phyloP scores from a whole-genome alignment of 2,329 filamentous ascomycete genomes.

The Hymenoscyphus fructigenus region DNA sequence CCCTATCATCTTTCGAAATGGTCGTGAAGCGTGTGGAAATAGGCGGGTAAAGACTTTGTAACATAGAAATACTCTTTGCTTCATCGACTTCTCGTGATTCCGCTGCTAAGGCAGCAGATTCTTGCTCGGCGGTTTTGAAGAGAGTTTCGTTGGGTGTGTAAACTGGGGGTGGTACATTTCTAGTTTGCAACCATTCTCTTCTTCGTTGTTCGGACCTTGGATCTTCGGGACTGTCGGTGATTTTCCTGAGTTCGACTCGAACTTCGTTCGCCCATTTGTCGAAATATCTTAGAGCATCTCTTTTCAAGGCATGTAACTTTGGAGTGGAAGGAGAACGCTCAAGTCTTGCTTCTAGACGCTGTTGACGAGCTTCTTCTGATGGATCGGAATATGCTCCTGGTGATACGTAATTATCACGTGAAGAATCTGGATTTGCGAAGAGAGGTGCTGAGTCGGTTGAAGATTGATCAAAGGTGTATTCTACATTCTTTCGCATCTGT shows the following conservation, averaged over 20 bases:
- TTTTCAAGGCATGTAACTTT: constrained; percentile 42
- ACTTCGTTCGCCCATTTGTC: constrained; percentile 76
- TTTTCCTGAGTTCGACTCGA: constrained; percentile 67
- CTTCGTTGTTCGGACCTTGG: constrained; percentile 45
- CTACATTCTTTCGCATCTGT: constrained; percentile 54
- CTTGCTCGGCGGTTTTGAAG: constrained; percentile 17
- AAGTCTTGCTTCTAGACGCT: constrained; percentile 25
- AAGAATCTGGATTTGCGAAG: constrained; percentile 16
- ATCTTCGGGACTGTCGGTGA: constrained; percentile 53
- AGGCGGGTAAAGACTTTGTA: constrained; percentile 54
- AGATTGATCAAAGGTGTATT: constrained; percentile 38
- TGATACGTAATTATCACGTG: constrained; percentile 9
- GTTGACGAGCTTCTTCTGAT: constrained; percentile 21
- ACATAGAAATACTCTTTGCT: constrained; percentile 42
- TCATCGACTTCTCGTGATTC: constrained; percentile 32
- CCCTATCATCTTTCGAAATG: constrained; percentile 57
- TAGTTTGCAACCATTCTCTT: constrained; percentile 35
- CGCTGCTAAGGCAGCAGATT: constrained; percentile 32
- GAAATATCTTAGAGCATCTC: constrained; percentile 65
- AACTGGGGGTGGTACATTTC: constrained; percentile 30
- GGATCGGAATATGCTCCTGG: constrained; percentile 11
- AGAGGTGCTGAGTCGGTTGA: constrained; percentile 21
- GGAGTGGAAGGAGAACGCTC: constrained; percentile 25
- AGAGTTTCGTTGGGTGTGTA: constrained; percentile 24
- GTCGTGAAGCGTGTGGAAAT: constrained; percentile 54